Base-by-base conservation (phyloP, 371 early-diverging fungal genomes). In the Umbelopsis sp. region DNA sequence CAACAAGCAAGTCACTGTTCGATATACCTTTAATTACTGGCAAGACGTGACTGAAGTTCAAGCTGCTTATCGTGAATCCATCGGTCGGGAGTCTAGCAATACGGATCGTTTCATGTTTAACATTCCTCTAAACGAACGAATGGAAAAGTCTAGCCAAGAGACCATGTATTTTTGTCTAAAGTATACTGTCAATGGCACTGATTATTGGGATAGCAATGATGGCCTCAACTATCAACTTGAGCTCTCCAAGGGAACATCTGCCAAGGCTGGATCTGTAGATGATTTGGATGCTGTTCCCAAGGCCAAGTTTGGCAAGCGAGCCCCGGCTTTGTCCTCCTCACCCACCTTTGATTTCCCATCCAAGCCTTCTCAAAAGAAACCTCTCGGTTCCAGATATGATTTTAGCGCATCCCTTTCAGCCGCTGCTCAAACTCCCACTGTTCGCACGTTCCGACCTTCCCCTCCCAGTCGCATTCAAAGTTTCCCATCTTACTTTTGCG, bases 191-290 rank as follows among this genome's bases (percentile, higher is more conserved):
- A 72, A 72, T 50, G 82, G 83, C 48, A 72, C 76, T n/a, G 84
- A 84, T 70, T 79, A 78, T 72, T 92, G 92, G 92, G 92, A 92
- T 77, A 90, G 86, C 73, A 89, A 90, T 77, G 69, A 70, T 32
- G 88, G 87, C n/a, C 69, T 73, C 65, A 87, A 89, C 74, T 88
- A 88, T 76, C 79, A 80, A 65, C 66, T 82, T 16, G 76, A 77
- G 37, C 76, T 78, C 35, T 72, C 73, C 11, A 74, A 75, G 9
- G 52, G 32, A 29, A 18, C 67, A 9, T 12, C 18, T 48, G 11
- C 38, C 37, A 67, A 67, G 53, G 8, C 52, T 9, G 38, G 1
- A 25, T 32, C 38, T 2, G 4, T 53, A 0, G 12, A 22, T 46
- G 46, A 38, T 64, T 24, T 22, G 18, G 64, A 46, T 29, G n/a